Percentiles rank a stretch among this genome's conserved stretches.
Evolutionary conservation across 1,284 basidiomycete species (phyloP).

Genomic region (Puccinia horiana): DNA sequence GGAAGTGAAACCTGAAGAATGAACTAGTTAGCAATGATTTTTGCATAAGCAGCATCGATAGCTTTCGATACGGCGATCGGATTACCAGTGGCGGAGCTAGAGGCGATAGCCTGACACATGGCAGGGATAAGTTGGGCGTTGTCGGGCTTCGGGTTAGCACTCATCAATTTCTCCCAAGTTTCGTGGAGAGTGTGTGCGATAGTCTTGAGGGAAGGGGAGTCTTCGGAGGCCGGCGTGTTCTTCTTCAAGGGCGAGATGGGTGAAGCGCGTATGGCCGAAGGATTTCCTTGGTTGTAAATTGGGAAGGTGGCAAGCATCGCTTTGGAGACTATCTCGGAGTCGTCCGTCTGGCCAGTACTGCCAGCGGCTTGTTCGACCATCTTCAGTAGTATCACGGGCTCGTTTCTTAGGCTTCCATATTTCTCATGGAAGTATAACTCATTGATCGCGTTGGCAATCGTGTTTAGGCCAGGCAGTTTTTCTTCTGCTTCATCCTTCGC

Average conservation of each 20-base stretch:
- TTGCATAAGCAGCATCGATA: neutral
- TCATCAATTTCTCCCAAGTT: no score
- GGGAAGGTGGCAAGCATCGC: slow-evolving; percentile 28
- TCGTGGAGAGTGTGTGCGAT: slow-evolving; percentile 11
- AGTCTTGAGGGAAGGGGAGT: neutral
- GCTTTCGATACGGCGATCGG: neutral
- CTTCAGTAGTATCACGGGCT: slow-evolving; percentile 4
- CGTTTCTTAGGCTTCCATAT: neutral
- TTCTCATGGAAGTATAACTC: slow-evolving; percentile 31
- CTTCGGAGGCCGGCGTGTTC: neutral
- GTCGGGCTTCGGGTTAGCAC: neutral
- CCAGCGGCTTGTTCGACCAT: slow-evolving; percentile 25
- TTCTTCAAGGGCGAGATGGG: neutral
- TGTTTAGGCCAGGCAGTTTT: slow-evolving; percentile 19
- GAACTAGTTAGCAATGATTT: neutral
- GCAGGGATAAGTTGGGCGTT: neutral
- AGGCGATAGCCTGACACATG: neutral
- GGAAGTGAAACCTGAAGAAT: no score
- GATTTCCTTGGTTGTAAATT: slow-evolving; percentile 10
- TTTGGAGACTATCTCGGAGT: slow-evolving; percentile 17
- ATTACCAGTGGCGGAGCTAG: slow-evolving; percentile 2
- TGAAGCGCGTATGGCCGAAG: neutral
- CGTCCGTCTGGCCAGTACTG: neutral
- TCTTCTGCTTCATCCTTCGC: slow-evolving; percentile 24
- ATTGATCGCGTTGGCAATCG: slow-evolving; percentile 20